Evolutionary conservation across 179 eudicot species (phyloP).

Genomic region (Beta lomatogona): DNA sequence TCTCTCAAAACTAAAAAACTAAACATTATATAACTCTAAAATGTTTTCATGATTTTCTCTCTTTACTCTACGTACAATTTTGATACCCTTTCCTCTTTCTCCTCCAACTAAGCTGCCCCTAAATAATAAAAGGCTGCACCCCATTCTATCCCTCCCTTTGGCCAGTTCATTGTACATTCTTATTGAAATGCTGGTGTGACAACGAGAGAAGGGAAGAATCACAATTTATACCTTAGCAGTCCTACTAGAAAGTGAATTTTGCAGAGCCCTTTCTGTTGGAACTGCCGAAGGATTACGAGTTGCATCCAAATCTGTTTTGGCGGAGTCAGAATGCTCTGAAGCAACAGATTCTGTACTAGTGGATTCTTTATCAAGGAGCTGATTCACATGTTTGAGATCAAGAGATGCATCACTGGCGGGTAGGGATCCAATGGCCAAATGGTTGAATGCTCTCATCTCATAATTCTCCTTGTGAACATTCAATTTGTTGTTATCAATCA

Average conservation of each 20-base stretch:
- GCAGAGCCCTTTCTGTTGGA: constrained; percentile 40
- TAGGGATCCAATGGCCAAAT: constrained; percentile 29
- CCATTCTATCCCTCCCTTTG: too few species aligned
- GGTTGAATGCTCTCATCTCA: constrained; percentile 23
- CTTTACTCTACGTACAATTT: too few species aligned
- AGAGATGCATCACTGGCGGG: constrained; percentile 31
- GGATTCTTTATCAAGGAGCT: constrained; percentile 36
- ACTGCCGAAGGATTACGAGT: constrained; percentile 35
- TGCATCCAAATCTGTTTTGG: constrained; percentile 35
- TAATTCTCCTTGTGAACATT: constrained; percentile 32
- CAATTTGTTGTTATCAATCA: constrained; percentile 37
- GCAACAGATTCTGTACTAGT: constrained; percentile 28
- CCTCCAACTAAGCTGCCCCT: too few species aligned
- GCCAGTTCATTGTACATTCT: too few species aligned
- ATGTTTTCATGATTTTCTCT: too few species aligned
- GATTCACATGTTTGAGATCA: constrained; percentile 30
- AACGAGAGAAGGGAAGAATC: not conserved
- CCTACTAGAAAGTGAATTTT: constrained; percentile 36
- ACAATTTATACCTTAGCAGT: constrained; percentile 52
- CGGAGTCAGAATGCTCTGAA: constrained; percentile 38
- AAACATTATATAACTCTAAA: too few species aligned
- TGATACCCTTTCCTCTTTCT: too few species aligned
- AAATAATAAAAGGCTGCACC: too few species aligned
- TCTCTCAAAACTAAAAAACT: too few species aligned
- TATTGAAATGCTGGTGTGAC: too few species aligned